phyloP scores from a whole-genome alignment of 352 stramenopile genomes.

The Phytopythium mirpurense region DNA sequence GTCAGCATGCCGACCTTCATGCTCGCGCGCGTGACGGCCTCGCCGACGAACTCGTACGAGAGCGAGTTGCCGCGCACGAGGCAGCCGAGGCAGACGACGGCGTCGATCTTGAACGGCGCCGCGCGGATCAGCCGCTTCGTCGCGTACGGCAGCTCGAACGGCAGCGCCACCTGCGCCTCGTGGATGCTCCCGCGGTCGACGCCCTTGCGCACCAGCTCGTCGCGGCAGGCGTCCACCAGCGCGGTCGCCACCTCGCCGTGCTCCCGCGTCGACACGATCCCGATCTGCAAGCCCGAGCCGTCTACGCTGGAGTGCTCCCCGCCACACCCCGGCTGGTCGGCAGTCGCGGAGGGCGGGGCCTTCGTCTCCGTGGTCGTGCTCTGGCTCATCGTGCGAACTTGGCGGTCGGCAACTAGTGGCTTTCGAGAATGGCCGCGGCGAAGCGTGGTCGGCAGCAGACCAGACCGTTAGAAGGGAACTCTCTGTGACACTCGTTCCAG shows the following conservation, averaged over 20 bases:
- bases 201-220: constrained; percentile 24
- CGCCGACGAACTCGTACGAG: constrained; percentile 9
- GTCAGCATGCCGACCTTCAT: constrained; percentile 14
- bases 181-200: constrained; percentile 24
- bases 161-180: constrained; percentile 21
- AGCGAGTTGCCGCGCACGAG: constrained; percentile 4
- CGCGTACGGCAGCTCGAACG: constrained; percentile 32
- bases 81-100: constrained; percentile 6
- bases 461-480: no score
- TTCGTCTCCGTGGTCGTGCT: not conserved
- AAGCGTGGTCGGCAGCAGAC: no score
- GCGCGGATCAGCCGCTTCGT: constrained; percentile 16
- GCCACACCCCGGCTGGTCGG: constrained; percentile 32
- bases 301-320: constrained; percentile 13
- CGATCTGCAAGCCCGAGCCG: constrained; percentile 19
- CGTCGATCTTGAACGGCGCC: constrained; percentile 15
- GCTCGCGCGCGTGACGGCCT: constrained; percentile 12
- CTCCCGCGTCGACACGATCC: constrained; percentile 24
- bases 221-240: constrained; percentile 21
- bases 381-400: no score
- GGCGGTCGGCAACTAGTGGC: no score
- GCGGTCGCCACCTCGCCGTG: constrained; percentile 19
- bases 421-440: no score
- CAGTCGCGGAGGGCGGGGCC: constrained; percentile 4
- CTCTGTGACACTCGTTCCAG: no score